These are phyloP conservation scores for Thalia dealbata DNA, from an alignment of 176 grass and related monocot genomes.

Conservation along the genomic window DNA sequence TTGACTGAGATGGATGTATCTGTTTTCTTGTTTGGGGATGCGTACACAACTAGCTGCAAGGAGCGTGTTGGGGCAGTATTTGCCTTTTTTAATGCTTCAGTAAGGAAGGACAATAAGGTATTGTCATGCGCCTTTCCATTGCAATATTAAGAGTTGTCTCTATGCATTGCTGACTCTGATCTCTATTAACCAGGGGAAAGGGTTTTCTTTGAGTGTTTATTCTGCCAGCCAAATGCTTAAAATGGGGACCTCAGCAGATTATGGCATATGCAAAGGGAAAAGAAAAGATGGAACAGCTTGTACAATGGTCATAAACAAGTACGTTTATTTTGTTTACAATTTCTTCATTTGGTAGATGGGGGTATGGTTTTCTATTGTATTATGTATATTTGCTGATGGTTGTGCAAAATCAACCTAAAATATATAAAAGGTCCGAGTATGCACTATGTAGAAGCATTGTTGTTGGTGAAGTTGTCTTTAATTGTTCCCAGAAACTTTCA, in stretches of 20 bases:
- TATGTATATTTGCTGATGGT: not conserved
- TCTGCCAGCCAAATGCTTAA: constrained; percentile 70
- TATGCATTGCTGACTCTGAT: constrained; percentile 10
- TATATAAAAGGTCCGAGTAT: no score
- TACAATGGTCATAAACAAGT: constrained; percentile 86
- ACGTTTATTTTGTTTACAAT: constrained; percentile 5
- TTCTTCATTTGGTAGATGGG: not conserved
- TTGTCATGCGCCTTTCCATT: not conserved
- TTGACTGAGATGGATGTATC: constrained; percentile 61
- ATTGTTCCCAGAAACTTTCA: no score
- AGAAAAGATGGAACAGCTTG: constrained; percentile 88
- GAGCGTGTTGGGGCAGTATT: constrained; percentile 56
- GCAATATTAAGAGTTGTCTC: not conserved
- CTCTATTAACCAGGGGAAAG: constrained; percentile 44
- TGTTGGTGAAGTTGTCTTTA: no score
- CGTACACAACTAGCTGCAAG: constrained; percentile 52
- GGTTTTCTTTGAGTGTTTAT: constrained; percentile 62
- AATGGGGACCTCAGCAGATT: constrained; percentile 66
- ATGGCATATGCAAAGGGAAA: constrained; percentile 74
- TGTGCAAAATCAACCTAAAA: no score
- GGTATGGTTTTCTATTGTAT: not conserved
- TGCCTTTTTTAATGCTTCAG: constrained; percentile 65
- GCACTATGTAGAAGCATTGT: no score
- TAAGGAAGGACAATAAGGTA: constrained; percentile 70
- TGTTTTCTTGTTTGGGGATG: constrained; percentile 71